Percentiles rank a stretch among this genome's conserved stretches.
Conservation (phyloP, 169 alveolate species). For the Theileria sp. region DNA sequence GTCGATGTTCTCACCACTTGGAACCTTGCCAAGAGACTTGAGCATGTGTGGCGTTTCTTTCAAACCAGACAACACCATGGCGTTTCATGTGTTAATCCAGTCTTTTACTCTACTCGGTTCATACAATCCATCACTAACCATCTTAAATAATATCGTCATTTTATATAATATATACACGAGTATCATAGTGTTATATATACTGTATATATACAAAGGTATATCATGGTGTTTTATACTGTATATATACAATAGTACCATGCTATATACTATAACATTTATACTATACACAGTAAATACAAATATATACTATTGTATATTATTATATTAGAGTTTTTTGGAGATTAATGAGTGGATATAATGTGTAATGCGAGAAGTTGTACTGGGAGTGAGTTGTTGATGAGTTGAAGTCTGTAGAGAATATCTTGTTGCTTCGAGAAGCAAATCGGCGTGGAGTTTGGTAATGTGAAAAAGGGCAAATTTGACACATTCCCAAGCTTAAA, state of each 20-base stretch:
- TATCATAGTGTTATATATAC: too few relatives aligned
- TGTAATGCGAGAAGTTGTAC: slow-evolving; percentile 48
- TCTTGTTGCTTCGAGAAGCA: slow-evolving; percentile 52
- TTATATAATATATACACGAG: neutral
- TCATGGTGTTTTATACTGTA: too few relatives aligned
- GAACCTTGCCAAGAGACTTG: slow-evolving; percentile 57
- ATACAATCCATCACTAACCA: slow-evolving; percentile 23
- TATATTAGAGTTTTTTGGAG: neutral
- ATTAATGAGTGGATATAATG: slow-evolving; percentile 11
- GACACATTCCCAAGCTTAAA: slow-evolving; percentile 22
- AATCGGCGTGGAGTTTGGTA: slow-evolving; percentile 37
- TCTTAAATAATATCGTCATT: neutral
- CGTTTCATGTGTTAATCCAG: slow-evolving; percentile 59
- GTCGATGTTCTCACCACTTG: slow-evolving; percentile 74
- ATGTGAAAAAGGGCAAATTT: slow-evolving; percentile 39
- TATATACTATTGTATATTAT: neutral
- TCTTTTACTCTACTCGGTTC: slow-evolving; percentile 37
- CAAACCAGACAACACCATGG: slow-evolving; percentile 54
- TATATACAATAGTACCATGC: too few relatives aligned
- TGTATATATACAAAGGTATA: neutral
- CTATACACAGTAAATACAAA: neutral
- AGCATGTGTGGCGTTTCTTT: slow-evolving; percentile 39
- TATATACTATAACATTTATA: too few relatives aligned
- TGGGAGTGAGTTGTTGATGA: slow-evolving; percentile 57
- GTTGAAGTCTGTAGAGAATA: slow-evolving; percentile 52